These are phyloP conservation scores for Cladophialophora psammophila DNA, from an alignment of 2,329 filamentous ascomycete species.

Conservation along the genomic window DNA sequence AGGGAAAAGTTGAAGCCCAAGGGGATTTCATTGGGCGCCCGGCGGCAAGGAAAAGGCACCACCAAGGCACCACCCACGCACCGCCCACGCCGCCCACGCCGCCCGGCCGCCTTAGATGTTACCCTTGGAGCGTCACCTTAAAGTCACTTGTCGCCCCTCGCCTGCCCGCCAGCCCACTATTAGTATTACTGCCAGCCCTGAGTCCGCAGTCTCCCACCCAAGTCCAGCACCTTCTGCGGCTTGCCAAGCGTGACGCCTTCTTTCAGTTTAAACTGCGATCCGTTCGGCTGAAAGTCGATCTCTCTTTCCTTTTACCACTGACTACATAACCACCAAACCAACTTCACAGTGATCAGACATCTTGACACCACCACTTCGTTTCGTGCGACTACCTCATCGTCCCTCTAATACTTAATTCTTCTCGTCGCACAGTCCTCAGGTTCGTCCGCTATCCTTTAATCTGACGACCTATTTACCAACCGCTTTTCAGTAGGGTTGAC, in stretches of 20 bases:
- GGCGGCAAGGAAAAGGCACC: constrained; percentile 4
- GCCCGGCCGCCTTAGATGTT: constrained; percentile 2
- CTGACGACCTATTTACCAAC: constrained; percentile 5
- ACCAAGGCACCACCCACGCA: no score
- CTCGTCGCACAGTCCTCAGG: constrained; percentile 12
- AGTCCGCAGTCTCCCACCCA: no score
- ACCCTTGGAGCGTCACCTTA: not conserved
- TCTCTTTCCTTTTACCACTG: constrained; percentile 28
- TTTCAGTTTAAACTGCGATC: constrained; percentile 6
- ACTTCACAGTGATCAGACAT: constrained; percentile 24
- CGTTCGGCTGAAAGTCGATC: constrained; percentile 17
- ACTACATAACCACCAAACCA: constrained; percentile 13
- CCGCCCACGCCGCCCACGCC: not conserved
- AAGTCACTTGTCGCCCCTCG: constrained; percentile 2
- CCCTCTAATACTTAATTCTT: constrained; percentile 13
- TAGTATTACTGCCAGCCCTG: not conserved
- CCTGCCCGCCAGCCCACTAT: not conserved
- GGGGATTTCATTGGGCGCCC: constrained; percentile 7
- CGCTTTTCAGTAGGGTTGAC: constrained; percentile 27
- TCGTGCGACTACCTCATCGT: constrained; percentile 19
- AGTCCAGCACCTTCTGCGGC: constrained; percentile 6
- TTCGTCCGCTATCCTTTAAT: constrained; percentile 16
- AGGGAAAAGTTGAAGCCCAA: constrained; percentile 17
- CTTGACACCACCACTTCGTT: constrained; percentile 19
- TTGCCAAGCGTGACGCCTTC: constrained; percentile 11